Evolutionary conservation across 352 stramenopile genomes (phyloP).

Genomic region (Globisporangium barbulae): DNA sequence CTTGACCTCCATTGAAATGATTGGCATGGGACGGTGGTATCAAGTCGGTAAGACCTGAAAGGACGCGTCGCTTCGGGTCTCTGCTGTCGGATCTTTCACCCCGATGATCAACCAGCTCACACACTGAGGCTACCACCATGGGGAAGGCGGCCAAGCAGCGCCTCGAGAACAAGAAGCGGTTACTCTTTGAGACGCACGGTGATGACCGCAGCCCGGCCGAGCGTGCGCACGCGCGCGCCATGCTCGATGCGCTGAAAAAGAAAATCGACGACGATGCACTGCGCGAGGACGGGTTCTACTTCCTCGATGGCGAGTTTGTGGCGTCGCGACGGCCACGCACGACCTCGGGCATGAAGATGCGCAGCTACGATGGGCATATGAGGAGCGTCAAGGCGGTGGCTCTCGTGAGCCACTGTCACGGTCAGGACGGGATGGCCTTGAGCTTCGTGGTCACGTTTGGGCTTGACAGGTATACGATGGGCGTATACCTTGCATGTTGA

Average conservation of each 20-base stretch:
- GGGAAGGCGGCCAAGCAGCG: slow-evolving; percentile 44
- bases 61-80: too few species aligned
- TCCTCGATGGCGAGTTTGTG: slow-evolving; percentile 40
- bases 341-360: slow-evolving; percentile 55
- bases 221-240: slow-evolving; percentile 31
- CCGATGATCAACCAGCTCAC: not conserved
- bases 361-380: slow-evolving; percentile 35
- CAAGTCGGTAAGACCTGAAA: too few species aligned
- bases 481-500: not conserved
- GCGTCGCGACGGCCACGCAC: slow-evolving; percentile 35
- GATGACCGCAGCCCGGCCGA: slow-evolving; percentile 42
- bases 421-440: not conserved
- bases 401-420: slow-evolving; percentile 6
- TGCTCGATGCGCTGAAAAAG: slow-evolving; percentile 52
- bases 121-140: slow-evolving; percentile 22
- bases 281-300: slow-evolving; percentile 64
- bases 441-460: slow-evolving; percentile 44
- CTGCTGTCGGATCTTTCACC: too few species aligned
- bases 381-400: slow-evolving; percentile 22
- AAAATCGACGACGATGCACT: slow-evolving; percentile 63
- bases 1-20: too few species aligned
- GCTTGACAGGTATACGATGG: slow-evolving; percentile 30
- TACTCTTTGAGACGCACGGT: slow-evolving; percentile 39
- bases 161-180: slow-evolving; percentile 38
- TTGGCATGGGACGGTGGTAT: too few species aligned